Base-by-base conservation (phyloP, 371 early-diverging fungal species). In the Haplosporangium sp. region DNA sequence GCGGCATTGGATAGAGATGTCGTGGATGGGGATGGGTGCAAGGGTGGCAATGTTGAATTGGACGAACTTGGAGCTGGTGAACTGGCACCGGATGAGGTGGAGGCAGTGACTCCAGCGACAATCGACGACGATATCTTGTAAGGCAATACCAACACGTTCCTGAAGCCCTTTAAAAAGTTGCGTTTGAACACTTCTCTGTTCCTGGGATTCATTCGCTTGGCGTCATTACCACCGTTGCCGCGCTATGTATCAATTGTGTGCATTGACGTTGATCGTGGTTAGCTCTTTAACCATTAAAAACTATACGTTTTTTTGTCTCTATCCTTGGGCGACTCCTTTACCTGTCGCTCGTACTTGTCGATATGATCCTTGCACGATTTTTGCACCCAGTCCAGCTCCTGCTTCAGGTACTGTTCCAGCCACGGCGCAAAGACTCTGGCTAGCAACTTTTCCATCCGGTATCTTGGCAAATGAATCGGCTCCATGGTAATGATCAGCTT, bases 91-190 rank as follows among this genome's bases (percentile, higher is more conserved):
- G 58, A 70, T 50, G 72, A 64, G 1, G 63, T 41, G 1, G 82
- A 64, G 4, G 66, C 40, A 21, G 82, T 79, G 23, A 84, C 84
- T 1, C 82, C 82, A 0, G 84, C 83, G 0, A 85, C 86, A 43
- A 85, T 85, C 12, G 85, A 82, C 1, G 86, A 84, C 21, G 85
- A 85, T 38, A 86, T 76, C 59, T 84, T 85, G 45, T 84, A 83
- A 2, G 87, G 84, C 10, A 87, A 48, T 21, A 83, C 73, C 6
- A 87, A 47, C 13, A 87, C 83, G 48, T 85, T 87, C 54, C 85
- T 81, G 67, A 87, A 87, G 12, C 85, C 86, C 29, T 67, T 74
- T n/a, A 87, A 60, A 51, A 85, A 87, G 66, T 87, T 86, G 57
- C 86, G 80, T 67, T 77, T 76, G 20, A 76, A 71, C 37, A 67